Conservation (phyloP, 2,329 filamentous ascomycete species). For the Nemania serpens region DNA sequence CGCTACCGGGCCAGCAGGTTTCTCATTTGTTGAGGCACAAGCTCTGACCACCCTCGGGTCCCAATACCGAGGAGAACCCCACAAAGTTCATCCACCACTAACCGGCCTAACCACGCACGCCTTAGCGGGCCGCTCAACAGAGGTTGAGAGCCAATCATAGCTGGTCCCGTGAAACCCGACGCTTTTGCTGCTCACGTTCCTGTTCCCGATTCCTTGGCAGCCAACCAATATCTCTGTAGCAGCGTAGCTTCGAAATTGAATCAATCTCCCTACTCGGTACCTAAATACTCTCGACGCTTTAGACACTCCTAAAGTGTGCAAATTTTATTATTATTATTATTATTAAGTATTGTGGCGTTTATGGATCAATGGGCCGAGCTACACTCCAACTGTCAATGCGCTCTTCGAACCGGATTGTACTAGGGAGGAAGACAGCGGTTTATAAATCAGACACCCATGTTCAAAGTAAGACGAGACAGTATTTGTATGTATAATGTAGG, state of each 20-base stretch:
- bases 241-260: background rate
- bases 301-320: no score
- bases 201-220: slow-evolving; percentile 6
- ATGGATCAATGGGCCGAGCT: no score
- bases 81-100: no score
- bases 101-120: background rate
- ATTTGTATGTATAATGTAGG: no score
- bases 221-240: background rate
- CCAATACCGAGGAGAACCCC: background rate
- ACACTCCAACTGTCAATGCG: background rate
- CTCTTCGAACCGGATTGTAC: background rate
- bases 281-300: no score
- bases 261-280: background rate
- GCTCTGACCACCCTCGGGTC: slow-evolving; percentile 20
- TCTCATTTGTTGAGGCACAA: slow-evolving; percentile 29
- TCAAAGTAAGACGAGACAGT: no score
- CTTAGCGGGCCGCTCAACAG: slow-evolving; percentile 20
- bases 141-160: slow-evolving; percentile 10
- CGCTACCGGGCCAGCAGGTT: slow-evolving; percentile 22
- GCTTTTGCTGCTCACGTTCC: background rate
- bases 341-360: no score
- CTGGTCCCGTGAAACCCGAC: no score
- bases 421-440: background rate
- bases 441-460: background rate
- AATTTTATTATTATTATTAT: no score